A percentile compares a stretch with the other conserved stretches of the same genome.
Evolutionary conservation across 2,329 filamentous ascomycete species (phyloP).

Genomic region (Chaetomiaceae sp.): DNA sequence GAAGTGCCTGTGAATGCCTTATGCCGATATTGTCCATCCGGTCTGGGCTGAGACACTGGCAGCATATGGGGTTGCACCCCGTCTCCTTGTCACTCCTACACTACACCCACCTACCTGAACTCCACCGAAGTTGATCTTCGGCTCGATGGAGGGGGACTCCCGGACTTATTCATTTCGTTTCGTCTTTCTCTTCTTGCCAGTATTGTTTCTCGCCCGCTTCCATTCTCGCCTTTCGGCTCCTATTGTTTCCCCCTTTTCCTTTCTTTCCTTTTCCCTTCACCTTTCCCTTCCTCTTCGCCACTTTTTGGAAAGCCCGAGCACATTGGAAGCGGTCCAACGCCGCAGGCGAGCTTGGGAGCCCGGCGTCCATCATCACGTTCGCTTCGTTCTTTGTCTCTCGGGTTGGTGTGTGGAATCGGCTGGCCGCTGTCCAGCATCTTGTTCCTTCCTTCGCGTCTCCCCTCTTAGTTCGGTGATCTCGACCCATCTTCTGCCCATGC

Average conservation of each 20-base stretch:
- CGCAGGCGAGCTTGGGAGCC: constrained; percentile 17
- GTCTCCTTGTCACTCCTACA: neutral
- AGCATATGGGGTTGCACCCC: constrained; percentile 1
- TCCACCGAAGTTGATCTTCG: constrained; percentile 3
- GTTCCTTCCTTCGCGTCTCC: neutral
- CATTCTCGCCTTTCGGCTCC: neutral
- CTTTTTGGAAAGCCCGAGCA: neutral
- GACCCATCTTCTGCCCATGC: constrained; percentile 10
- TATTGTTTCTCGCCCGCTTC: constrained; percentile 8
- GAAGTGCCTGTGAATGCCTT: neutral
- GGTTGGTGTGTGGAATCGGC: constrained; percentile 6
- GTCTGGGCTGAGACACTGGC: constrained; percentile 15
- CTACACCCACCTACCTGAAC: neutral
- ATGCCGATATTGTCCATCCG: neutral
- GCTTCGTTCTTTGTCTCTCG: neutral
- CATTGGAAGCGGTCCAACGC: constrained; percentile 2
- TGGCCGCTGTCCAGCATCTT: constrained; percentile 10
- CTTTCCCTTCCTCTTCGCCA: neutral
- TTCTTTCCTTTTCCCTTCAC: neutral
- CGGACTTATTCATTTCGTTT: neutral
- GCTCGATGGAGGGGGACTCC: neutral
- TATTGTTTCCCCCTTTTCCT: constrained; percentile 8
- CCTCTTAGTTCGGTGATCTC: neutral
- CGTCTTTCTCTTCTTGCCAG: neutral
- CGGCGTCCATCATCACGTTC: constrained; percentile 8